Base-by-base conservation (phyloP, 108 stramenopile species). In the Chaetoceros muelleri region DNA sequence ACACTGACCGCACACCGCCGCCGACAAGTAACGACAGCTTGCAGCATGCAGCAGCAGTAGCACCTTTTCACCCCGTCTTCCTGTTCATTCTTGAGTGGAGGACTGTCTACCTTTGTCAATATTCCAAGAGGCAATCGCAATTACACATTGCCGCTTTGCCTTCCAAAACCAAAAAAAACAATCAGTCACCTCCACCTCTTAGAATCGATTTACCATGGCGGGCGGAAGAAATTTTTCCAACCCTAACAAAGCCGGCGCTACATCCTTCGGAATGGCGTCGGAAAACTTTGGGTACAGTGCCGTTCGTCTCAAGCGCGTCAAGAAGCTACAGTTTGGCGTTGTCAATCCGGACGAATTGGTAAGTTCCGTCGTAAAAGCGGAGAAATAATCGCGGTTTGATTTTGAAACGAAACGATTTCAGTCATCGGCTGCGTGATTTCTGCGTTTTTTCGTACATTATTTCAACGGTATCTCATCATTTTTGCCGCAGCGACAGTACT, bases 271-370 rank as follows among this genome's bases (percentile, higher is more conserved):
- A 28, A 78, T 81, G 76, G 71, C 55, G 2, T 86, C 84, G 50
- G 87, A 87, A 70, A 93, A 94, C 73, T 98, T 98, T 70, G 94
- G 94, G 31, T 91, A 90, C 62, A 93, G 91, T n/a, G 57, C 80
- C 3, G 93, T 86, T 17, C 85, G 88, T 19, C 64, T 96, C 28
- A 78, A 90, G 52, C 73, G 90, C 18, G 81, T 99, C 58, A 86
- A 90, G 66, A 93, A 91, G 68, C 73, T 99, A 18, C 96, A 99
- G 73, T 98, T 99, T 66, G 95, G 96, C 25, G 83, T 99, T 31
- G 75, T 96, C 44, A 84, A 93, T 78, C 98, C 98, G 2, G 91
- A 98, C 30, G 95, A 96, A 74, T 73, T 96, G 74, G 84, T 87
- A 65, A 63, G 84, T 65, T 30, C 30, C 24, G 10, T 7, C 28